phyloP scores from a whole-genome alignment of 768 basidiomycete genomes.

The Termitomyces sp. region DNA sequence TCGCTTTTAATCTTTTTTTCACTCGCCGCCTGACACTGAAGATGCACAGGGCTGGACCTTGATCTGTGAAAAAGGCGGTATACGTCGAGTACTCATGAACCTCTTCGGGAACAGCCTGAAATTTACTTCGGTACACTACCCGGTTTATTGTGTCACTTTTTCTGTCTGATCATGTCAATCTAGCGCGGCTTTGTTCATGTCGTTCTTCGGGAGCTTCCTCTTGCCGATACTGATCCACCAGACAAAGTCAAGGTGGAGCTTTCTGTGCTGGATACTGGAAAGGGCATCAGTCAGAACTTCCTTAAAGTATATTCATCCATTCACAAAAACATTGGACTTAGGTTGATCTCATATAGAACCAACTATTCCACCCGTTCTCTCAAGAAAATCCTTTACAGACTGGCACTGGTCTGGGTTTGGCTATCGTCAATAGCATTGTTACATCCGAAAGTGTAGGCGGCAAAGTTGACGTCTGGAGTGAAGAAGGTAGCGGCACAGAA shows the following conservation, averaged over 20 bases:
- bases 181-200: slow-evolving; percentile 88
- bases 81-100: slow-evolving; percentile 91
- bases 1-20: not conserved
- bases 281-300: slow-evolving; percentile 93
- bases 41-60: slow-evolving; percentile 70
- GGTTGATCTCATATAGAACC: slow-evolving; percentile 47
- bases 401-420: slow-evolving; percentile 89
- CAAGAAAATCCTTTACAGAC: slow-evolving; percentile 94
- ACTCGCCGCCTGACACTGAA: not conserved
- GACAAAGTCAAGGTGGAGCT: slow-evolving; percentile 74
- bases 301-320: slow-evolving; percentile 51
- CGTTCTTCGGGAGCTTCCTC: slow-evolving; percentile 66
- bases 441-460: slow-evolving; percentile 81
- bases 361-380: slow-evolving; percentile 94
- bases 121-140: slow-evolving; percentile 66
- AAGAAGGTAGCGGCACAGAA: slow-evolving; percentile 86
- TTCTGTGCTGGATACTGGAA: slow-evolving; percentile 84
- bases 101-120: slow-evolving; percentile 92
- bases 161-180: not conserved
- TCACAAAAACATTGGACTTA: not conserved
- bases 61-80: slow-evolving; percentile 88
- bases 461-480: slow-evolving; percentile 91
- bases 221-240: slow-evolving; percentile 43
- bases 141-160: not conserved
- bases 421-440: slow-evolving; percentile 92